Base-by-base conservation (phyloP, 2,329 filamentous ascomycete species). In the Penicillium sp. region DNA sequence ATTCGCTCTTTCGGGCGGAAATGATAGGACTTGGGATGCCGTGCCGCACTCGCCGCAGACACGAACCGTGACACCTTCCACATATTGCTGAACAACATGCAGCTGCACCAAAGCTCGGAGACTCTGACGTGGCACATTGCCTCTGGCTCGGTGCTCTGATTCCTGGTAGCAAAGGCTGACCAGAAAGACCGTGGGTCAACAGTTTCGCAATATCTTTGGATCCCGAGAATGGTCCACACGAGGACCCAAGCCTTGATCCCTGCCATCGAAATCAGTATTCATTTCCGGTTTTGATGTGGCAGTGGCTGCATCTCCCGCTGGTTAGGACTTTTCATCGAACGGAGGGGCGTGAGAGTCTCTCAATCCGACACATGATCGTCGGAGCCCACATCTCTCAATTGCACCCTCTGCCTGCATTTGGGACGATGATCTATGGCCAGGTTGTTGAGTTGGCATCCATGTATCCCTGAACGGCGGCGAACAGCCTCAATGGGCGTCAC, bases 111-210 rank as follows among this genome's bases (percentile, higher is more conserved):
- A 66, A 73, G 64, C 69, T 72, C 71, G 65, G 69, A 71, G 67
- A 69, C 69, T 75, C 73, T 77, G 75, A 77, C 75, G 75, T 77
- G 75, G 75, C 75, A 69, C 59, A 59, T 65, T 67, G 62, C 64
- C 69, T 75, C 69, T 76, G 74, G 75, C 63, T 67, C 61, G 63
- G 48, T 58, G 57, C 58, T 53, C 67, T 59, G 59, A 67, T 63
- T 70, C 57, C 59, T 66, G 63, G 62, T 63, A 66, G 60, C 60
- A 60, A 65, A 54, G 63, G 63, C 66, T 70, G 66, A 57, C 60
- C 64, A 57, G 56, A 63, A 64, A 62, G 60, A 52, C 65, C 60
- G 64, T 66, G 65, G 63, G 66, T 60, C 58, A 66, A 67, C 61
- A 64, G 63, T 52, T 5, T 52, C 54, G 63, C 64, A 63, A 66